Evolutionary conservation across 805 yeast species (phyloP).

Genomic region (Wickerhamiella bombiphila): DNA sequence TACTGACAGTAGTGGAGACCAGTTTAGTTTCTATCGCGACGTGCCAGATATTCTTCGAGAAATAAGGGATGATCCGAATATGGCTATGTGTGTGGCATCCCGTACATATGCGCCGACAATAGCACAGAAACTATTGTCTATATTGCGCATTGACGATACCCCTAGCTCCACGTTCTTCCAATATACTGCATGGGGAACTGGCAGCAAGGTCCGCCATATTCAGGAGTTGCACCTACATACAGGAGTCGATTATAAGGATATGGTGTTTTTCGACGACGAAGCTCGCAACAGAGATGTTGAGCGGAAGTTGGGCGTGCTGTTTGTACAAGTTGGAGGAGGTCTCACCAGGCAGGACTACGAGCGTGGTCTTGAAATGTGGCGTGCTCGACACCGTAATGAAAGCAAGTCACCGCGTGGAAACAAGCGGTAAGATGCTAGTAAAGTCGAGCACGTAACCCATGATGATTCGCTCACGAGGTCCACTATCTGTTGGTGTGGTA

Average conservation of each 20-base stretch:
- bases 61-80: slow-evolving; percentile 31
- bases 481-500: no score
- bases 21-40: slow-evolving; percentile 47
- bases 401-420: no score
- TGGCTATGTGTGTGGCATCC: slow-evolving; percentile 54
- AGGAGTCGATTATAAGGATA: slow-evolving; percentile 32
- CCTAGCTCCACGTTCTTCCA: slow-evolving; percentile 42
- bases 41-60: slow-evolving; percentile 49
- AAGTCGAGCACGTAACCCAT: no score
- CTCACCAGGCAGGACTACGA: slow-evolving; percentile 9
- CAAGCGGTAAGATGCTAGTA: no score
- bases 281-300: slow-evolving; percentile 63
- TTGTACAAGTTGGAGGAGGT: slow-evolving; percentile 48
- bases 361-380: slow-evolving; percentile 16
- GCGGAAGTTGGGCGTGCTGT: slow-evolving; percentile 46
- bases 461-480: no score
- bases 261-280: slow-evolving; percentile 72
- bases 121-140: slow-evolving; percentile 48
- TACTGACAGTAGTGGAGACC: slow-evolving; percentile 40
- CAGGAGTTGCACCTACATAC: slow-evolving; percentile 33
- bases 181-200: slow-evolving; percentile 26
- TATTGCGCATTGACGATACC: slow-evolving; percentile 37
- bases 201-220: slow-evolving; percentile 41
- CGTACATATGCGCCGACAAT: slow-evolving; percentile 65
- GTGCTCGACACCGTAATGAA: slow-evolving; percentile 2